Conservation (phyloP, 495 filamentous ascomycete species). For the Emericellopsis terricola region DNA sequence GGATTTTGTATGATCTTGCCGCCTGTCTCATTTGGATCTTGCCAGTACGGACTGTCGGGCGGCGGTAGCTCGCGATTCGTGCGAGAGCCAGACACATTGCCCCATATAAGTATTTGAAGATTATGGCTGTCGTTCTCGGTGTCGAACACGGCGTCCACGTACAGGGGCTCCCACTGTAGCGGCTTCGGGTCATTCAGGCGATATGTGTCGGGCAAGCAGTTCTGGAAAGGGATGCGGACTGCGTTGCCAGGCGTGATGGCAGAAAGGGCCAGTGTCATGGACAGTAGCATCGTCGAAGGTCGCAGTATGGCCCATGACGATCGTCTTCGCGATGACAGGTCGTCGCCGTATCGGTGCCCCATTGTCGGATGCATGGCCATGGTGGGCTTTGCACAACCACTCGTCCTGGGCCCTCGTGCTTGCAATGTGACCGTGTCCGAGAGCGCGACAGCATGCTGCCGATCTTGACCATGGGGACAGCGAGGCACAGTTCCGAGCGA, state of each 20-base stretch:
- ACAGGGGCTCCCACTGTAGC: slow-evolving; percentile 69
- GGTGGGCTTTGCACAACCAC: no score
- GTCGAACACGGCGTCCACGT: slow-evolving; percentile 57
- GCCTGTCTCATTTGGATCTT: slow-evolving; percentile 34
- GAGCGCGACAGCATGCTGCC: no score
- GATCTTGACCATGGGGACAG: no score
- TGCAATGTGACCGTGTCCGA: no score
- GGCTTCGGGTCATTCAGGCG: slow-evolving; percentile 21
- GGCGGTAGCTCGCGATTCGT: slow-evolving; percentile 30
- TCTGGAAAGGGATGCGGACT: slow-evolving; percentile 56
- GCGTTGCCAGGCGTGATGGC: slow-evolving; percentile 23
- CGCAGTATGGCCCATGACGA: slow-evolving; percentile 1
- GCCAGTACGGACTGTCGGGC: slow-evolving; percentile 31
- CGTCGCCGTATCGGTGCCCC: not conserved
- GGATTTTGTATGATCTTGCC: slow-evolving; percentile 62
- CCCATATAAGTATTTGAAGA: slow-evolving; percentile 68
- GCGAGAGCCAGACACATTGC: slow-evolving; percentile 62
- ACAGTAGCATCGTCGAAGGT: not conserved
- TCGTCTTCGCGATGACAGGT: not conserved
- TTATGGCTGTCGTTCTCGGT: slow-evolving; percentile 38
- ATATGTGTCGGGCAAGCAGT: slow-evolving; percentile 54
- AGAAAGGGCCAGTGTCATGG: slow-evolving; percentile 10
- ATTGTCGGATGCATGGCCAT: not conserved
- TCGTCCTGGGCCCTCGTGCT: no score
- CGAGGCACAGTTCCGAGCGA: no score